Percentiles rank a stretch among this genome's conserved stretches.
These are phyloP conservation scores for Linnemannia exigua DNA, from an alignment of 192 early-diverging fungal genomes.

Conservation along the genomic window DNA sequence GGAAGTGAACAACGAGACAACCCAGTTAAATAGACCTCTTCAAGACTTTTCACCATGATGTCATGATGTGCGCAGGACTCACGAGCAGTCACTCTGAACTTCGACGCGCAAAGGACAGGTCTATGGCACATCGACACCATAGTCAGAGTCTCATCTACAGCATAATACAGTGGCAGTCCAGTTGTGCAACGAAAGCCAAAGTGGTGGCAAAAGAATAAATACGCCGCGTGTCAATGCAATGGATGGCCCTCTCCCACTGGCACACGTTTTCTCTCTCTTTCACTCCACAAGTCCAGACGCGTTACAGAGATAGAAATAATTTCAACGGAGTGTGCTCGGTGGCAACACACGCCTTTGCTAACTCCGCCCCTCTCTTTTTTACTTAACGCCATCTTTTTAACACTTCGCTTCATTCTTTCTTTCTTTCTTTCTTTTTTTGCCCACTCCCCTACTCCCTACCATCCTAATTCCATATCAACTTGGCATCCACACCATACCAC, in stretches of 20 bases:
- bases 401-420: background rate
- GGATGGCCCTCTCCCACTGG: too few relatives aligned
- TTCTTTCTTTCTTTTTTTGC: background rate
- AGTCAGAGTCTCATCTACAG: too few relatives aligned
- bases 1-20: background rate
- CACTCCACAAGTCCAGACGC: too few relatives aligned
- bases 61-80: background rate
- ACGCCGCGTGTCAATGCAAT: too few relatives aligned
- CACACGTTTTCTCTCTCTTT: too few relatives aligned
- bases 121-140: too few relatives aligned
- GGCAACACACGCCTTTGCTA: background rate
- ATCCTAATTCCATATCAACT: too few relatives aligned
- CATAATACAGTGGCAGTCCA: too few relatives aligned
- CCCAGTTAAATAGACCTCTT: background rate
- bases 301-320: background rate
- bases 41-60: background rate
- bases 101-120: too few relatives aligned
- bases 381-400: background rate
- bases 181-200: too few relatives aligned
- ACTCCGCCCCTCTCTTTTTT: background rate
- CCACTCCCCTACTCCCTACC: background rate
- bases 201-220: too few relatives aligned
- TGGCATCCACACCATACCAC: background rate
- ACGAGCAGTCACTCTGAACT: constrained; percentile 1
- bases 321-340: background rate